Base-by-base conservation (phyloP, 2,329 filamentous ascomycete genomes). In the Colletotrichum sp. region DNA sequence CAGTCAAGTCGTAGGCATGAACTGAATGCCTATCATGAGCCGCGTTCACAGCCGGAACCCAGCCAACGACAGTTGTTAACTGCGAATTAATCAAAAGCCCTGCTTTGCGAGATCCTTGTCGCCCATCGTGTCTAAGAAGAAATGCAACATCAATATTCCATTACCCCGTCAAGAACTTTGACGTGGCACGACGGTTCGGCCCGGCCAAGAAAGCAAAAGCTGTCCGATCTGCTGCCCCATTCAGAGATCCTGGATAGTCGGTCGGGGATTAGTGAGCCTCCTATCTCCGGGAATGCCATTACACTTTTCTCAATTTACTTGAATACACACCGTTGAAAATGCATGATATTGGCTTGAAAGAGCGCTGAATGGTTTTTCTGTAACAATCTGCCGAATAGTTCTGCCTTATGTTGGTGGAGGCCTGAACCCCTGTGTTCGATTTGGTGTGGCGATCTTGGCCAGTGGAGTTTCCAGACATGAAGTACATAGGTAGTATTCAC, bases 271-370 rank as follows among this genome's bases (percentile, higher is more conserved):
- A 21, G n/a, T 3, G 43, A 21, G 43, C 2, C 4, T 21, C 43
- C n/a, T 21, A 13, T 48, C 43, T 48, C 43, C 43, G 10, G 10
- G 1, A 6, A 12, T 48, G 0, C 43, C 10, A 13, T 48, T 7
- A 3, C 43, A 21, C 4, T 13, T 48, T 48, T 48, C n/a, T 48
- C n/a, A 1, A 2, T 48, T 21, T 21, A 13, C n/a, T 21, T 48
- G n/a, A 21, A 6, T 3, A 21, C 10, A 2, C 0, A 48, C 3
- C 43, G 43, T 1, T 21, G 0, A 48, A 1, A 3, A 0, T 21
- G 39, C 39, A 43, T 43, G 18, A 6, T 0, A 43, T 4, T 18
- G 7, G 4, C 8, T 43, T 18, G 36, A 6, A 1, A 43, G 4
- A 43, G 18, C 3, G 18, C 39, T 43, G 18, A 1, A 43, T n/a